Evolutionary conservation across 768 basidiomycete species (phyloP).

Genomic region (Kwoniella shandongensis): DNA sequence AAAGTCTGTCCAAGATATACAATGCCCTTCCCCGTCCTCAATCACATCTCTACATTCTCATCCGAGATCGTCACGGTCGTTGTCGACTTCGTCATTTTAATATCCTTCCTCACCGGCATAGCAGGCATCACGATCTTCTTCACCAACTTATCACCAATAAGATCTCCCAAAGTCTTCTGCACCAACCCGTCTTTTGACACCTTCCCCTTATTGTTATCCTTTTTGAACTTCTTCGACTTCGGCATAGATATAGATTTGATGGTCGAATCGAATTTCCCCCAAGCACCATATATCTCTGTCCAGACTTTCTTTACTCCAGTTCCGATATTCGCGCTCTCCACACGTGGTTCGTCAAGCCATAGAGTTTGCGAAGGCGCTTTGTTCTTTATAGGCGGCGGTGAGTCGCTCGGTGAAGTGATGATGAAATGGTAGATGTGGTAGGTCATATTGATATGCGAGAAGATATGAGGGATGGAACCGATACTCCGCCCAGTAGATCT

Average conservation of each 20-base stretch:
- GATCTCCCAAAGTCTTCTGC: constrained; percentile 17
- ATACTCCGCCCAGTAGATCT: constrained; percentile 5
- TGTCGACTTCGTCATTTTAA: too few relatives aligned
- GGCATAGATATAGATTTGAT: neutral
- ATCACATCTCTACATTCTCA: too few relatives aligned
- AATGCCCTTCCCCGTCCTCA: too few relatives aligned
- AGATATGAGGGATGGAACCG: constrained; percentile 66
- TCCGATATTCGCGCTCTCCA: constrained; percentile 48
- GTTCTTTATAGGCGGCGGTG: constrained; percentile 8
- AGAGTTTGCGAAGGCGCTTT: constrained; percentile 15
- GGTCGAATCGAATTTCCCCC: constrained; percentile 32
- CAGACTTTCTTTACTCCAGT: constrained; percentile 54
- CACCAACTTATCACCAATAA: constrained; percentile 18
- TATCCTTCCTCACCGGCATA: constrained; percentile 28
- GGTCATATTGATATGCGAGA: constrained; percentile 87
- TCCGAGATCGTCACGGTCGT: too few relatives aligned
- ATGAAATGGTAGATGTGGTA: constrained; percentile 54
- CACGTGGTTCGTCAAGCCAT: constrained; percentile 30
- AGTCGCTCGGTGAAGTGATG: constrained; percentile 10
- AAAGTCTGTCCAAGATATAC: too few relatives aligned
- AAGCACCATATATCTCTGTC: constrained; percentile 47
- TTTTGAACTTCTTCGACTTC: constrained; percentile 9
- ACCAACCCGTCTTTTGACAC: neutral
- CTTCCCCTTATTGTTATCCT: constrained; percentile 1
- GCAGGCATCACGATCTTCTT: constrained; percentile 46